phyloP scores from a whole-genome alignment of 208 protist species.

The Borovskyia barvae region DNA sequence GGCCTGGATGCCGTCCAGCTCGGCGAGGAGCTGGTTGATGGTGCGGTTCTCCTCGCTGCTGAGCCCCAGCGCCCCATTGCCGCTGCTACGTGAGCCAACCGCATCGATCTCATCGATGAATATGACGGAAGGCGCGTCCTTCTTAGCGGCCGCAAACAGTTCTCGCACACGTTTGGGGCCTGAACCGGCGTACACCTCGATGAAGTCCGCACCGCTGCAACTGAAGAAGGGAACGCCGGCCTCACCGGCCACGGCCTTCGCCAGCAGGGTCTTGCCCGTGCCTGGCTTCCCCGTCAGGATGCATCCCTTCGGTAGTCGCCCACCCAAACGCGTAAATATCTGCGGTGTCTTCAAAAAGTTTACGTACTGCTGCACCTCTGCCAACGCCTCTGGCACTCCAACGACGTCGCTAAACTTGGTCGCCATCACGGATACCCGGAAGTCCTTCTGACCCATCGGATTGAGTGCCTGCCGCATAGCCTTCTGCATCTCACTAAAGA shows the following conservation, averaged over 20 bases:
- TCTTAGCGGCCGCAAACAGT: slow-evolving; percentile 91
- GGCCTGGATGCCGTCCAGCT: slow-evolving; percentile 93
- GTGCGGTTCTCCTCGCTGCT: slow-evolving; percentile 89
- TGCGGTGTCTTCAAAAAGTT: slow-evolving; percentile 93
- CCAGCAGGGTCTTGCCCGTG: slow-evolving; percentile 96
- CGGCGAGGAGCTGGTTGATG: slow-evolving; percentile 96
- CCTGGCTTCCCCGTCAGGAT: slow-evolving; percentile 96
- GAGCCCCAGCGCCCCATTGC: slow-evolving; percentile 66
- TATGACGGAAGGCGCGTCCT: slow-evolving; percentile 94
- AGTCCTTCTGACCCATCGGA: slow-evolving; percentile 64
- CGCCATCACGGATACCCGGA: slow-evolving; percentile 73
- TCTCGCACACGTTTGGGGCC: slow-evolving; percentile 94
- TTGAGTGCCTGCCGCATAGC: slow-evolving; percentile 70
- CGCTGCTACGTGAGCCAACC: slow-evolving; percentile 85
- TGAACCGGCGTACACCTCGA: slow-evolving; percentile 97
- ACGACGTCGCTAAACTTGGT: slow-evolving; percentile 86
- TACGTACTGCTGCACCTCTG: slow-evolving; percentile 96
- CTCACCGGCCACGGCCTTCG: slow-evolving; percentile 90
- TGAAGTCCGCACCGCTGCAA: slow-evolving; percentile 93
- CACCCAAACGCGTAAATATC: slow-evolving; percentile 94
- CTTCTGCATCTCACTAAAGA: slow-evolving; percentile 53
- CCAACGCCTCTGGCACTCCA: slow-evolving; percentile 93
- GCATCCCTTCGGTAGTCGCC: slow-evolving; percentile 95
- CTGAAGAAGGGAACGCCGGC: slow-evolving; percentile 96
- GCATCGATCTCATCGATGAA: slow-evolving; percentile 99